phyloP scores from a whole-genome alignment of 805 yeast species.

The Blastobotrys attinorum region DNA sequence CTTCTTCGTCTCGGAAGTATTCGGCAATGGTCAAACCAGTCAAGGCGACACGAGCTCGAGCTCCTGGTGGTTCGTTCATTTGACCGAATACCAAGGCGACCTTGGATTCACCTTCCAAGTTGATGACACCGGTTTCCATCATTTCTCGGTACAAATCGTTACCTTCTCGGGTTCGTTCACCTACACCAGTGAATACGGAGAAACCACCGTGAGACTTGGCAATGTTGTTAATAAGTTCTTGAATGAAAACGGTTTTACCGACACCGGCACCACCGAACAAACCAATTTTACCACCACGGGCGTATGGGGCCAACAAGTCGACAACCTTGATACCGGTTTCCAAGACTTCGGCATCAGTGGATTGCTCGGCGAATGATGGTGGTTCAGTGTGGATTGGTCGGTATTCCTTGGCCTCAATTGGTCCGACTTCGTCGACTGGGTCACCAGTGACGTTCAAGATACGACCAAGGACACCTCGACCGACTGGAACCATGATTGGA shows the following conservation, averaged over 20 bases:
- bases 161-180: constrained; percentile 99
- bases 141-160: constrained; percentile 99
- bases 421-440: constrained; percentile 99
- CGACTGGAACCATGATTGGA: constrained; percentile 98
- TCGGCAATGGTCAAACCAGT: constrained; percentile 99
- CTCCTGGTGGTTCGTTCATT: constrained; percentile 99
- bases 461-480: constrained; percentile 98
- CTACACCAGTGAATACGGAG: constrained; percentile 99
- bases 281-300: constrained; percentile 99
- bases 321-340: constrained; percentile 99
- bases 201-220: constrained; percentile 99
- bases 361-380: constrained; percentile 92
- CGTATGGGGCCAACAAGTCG: constrained; percentile 98
- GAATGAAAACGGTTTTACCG: constrained; percentile 99
- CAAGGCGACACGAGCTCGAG: constrained; percentile 99
- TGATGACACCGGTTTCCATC: constrained; percentile 99
- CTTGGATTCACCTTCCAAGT: constrained; percentile 99
- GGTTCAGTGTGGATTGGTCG: constrained; percentile 99
- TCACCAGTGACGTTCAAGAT: constrained; percentile 97
- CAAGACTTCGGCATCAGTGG: constrained; percentile 94
- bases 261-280: constrained; percentile 99
- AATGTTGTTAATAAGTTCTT: constrained; percentile 98
- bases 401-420: constrained; percentile 83
- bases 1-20: constrained; percentile 99
- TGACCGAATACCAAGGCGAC: constrained; percentile 99